phyloP scores from a whole-genome alignment of 129 eudicot species.

The Daucus carota region DNA sequence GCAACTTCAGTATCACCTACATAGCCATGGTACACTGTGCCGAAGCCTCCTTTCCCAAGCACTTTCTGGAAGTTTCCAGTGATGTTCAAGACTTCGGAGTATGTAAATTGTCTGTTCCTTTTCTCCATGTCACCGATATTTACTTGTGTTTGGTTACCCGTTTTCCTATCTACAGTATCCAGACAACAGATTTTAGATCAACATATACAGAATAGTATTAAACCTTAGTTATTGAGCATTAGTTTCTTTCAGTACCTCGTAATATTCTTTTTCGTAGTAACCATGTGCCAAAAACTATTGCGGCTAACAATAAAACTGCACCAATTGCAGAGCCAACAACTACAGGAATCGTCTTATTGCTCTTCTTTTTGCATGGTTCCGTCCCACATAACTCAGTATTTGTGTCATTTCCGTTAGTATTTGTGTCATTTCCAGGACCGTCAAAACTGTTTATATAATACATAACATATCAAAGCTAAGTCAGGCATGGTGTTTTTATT shows the following conservation, averaged over 20 bases:
- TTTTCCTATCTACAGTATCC: not conserved
- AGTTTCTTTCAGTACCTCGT: constrained; percentile 20
- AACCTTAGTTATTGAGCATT: not conserved
- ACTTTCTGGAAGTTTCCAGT: constrained; percentile 36
- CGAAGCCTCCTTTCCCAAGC: constrained; percentile 66
- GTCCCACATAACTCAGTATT: not conserved
- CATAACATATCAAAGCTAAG: not conserved
- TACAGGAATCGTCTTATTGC: constrained; percentile 16
- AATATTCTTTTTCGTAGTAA: constrained; percentile 7
- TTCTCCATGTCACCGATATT: constrained; percentile 4
- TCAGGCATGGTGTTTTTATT: not conserved
- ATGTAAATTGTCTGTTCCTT: constrained; percentile 28
- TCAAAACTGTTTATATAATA: constrained; percentile 16
- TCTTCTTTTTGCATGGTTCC: constrained; percentile 15
- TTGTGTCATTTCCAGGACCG: constrained; percentile 13
- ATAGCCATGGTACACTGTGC: constrained; percentile 47
- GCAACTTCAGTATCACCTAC: constrained; percentile 43
- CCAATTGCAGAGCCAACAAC: constrained; percentile 15
- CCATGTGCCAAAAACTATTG: constrained; percentile 12
- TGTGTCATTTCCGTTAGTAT: not conserved
- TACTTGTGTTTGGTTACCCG: not conserved
- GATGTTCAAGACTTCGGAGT: constrained; percentile 33
- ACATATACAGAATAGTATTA: not conserved
- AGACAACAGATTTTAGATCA: not conserved
- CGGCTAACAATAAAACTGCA: constrained; percentile 11